Evolutionary conservation across 495 filamentous ascomycete genomes (phyloP), one percentile per base, ranked within the genome.

Genomic region (Collariella sp.): DNA sequence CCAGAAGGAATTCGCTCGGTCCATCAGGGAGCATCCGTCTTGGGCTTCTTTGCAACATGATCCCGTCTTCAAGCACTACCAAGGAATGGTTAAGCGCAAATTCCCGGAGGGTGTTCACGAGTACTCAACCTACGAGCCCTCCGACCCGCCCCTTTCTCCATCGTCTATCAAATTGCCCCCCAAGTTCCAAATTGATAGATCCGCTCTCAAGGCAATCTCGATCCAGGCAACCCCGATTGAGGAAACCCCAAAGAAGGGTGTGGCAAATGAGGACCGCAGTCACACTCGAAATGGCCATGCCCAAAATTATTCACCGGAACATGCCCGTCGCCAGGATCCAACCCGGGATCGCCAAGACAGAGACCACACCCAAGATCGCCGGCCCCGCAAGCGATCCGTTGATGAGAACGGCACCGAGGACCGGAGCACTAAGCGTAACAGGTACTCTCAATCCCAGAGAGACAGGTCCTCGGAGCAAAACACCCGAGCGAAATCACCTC

Each of bases 11-110:
- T 78, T 75, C 49, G 58, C 56, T 3, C 51, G 59, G 42, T 67
- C 66, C 22, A 68, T 80, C 49, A 70, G 76, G 22, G 64, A 70
- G 18, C 68, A 66, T 20, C 50, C 64, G 13, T 55, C 64, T 38
- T 82, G 79, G 79, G 55, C 62, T 19, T 56, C 55, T 18, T 51
- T 75, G 36, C 64, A 74, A 39, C 46, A 72, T 33, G 77, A 82
- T 56, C 79, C 79, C 1, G 59, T 64, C 2, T 81, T 80, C 56
- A 61, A 58, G 12, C 52, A 61, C 7, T 63, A 67, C 24, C 44
- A 44, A 5, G 60, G 66, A 7, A 70, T 73, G 64, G 50, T 59
- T 6, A 52, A 33, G n/a, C 53, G 58, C 0, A 50, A 56, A 1
- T 68, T 72, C 15, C 43, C 61, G 0, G 50, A 40, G 0, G 38